These are phyloP conservation scores for Tarenaya hassleriana DNA, from an alignment of 345 rosid genomes.

Conservation along the genomic window DNA sequence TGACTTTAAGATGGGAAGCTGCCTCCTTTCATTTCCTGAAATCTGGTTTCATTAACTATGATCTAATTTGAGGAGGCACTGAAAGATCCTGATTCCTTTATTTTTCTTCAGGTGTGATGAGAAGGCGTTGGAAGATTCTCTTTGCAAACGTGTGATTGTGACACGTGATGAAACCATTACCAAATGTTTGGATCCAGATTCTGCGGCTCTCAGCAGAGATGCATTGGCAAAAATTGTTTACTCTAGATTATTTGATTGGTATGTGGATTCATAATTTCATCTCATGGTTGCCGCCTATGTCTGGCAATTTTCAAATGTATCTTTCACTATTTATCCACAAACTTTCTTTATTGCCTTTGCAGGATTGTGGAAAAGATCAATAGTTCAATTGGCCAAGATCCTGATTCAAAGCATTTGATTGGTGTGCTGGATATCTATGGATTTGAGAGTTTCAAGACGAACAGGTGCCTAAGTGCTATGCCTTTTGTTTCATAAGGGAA, in stretches of 20 bases:
- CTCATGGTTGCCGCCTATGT: too few species aligned
- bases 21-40: too few species aligned
- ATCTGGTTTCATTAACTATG: too few species aligned
- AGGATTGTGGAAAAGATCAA: constrained; percentile 80
- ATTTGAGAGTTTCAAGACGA: constrained; percentile 91
- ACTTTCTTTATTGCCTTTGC: constrained; percentile 15
- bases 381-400: constrained; percentile 67
- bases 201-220: constrained; percentile 85
- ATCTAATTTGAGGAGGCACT: background rate
- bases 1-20: background rate
- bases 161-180: constrained; percentile 97
- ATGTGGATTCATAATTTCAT: constrained; percentile 18
- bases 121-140: constrained; percentile 75
- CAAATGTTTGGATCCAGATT: constrained; percentile 78
- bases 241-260: constrained; percentile 97
- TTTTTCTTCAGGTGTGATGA: constrained; percentile 72
- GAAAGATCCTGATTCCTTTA: constrained; percentile 13
- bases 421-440: constrained; percentile 87
- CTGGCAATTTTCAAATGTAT: too few species aligned
- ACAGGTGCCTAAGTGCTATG: constrained; percentile 88
- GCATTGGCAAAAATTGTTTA: constrained; percentile 92
- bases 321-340: background rate
- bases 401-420: constrained; percentile 50
- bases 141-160: constrained; percentile 87
- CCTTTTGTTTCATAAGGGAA: constrained; percentile 39